phyloP scores from a whole-genome alignment of 192 early-diverging fungal genomes.

The Tieghemiomyces parasiticus region DNA sequence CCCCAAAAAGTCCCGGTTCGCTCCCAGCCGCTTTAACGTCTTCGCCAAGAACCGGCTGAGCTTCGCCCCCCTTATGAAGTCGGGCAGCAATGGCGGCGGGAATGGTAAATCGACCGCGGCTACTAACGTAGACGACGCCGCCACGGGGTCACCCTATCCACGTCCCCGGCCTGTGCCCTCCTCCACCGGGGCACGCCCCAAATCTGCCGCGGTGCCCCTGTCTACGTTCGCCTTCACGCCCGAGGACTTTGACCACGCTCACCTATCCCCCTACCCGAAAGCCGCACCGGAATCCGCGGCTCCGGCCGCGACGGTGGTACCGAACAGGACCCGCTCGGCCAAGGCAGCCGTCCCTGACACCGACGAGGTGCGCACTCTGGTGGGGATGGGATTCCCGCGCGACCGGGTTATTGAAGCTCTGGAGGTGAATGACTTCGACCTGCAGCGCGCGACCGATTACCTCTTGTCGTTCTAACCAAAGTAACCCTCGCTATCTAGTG shows the following conservation, averaged over 20 bases:
- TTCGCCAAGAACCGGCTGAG: conserved; percentile 10
- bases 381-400: conserved; percentile 31
- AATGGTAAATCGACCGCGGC: too few species aligned
- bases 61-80: conserved; percentile 9
- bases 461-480: conserved; percentile 25
- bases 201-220: background rate
- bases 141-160: background rate
- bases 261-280: conserved; percentile 8
- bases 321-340: background rate
- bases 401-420: conserved; percentile 34
- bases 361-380: conserved; percentile 21
- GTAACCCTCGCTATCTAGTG: too few species aligned
- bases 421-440: conserved; percentile 33
- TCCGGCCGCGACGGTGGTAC: background rate
- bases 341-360: conserved; percentile 3
- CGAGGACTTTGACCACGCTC: conserved; percentile 4
- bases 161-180: background rate
- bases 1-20: conserved; percentile 10
- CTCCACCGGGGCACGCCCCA: background rate
- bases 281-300: background rate
- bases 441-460: conserved; percentile 30
- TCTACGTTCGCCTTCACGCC: conserved; percentile 7
- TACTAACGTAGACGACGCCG: background rate
- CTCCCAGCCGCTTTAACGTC: conserved; percentile 6
- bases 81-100: background rate